These are phyloP conservation scores for Vigna hirtella DNA, from an alignment of 306 rosid genomes.

Conservation along the genomic window DNA sequence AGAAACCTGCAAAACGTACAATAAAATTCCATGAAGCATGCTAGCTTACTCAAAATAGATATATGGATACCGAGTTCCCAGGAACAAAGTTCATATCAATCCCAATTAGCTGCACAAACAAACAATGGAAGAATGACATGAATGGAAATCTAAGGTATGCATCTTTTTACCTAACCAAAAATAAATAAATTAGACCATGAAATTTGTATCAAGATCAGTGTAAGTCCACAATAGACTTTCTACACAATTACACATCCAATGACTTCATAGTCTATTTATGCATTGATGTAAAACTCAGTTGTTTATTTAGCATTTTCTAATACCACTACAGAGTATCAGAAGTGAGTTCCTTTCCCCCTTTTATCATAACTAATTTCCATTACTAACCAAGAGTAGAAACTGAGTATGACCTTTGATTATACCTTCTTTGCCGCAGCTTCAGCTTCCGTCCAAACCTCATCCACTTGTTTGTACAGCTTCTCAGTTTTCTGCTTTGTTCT, in stretches of 20 bases:
- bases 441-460: constrained; percentile 88
- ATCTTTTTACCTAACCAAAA: neutral
- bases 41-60: constrained; percentile 37
- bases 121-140: constrained; percentile 23
- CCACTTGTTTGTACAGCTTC: constrained; percentile 88
- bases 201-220: constrained; percentile 19
- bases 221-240: constrained; percentile 13
- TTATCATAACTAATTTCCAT: neutral
- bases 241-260: constrained; percentile 27
- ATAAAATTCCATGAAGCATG: constrained; percentile 23
- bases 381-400: constrained; percentile 20
- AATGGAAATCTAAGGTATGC: constrained; percentile 4
- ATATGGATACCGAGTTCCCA: constrained; percentile 4
- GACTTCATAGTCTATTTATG: constrained; percentile 8
- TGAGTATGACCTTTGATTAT: constrained; percentile 26
- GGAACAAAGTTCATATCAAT: constrained; percentile 24
- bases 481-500: constrained; percentile 96
- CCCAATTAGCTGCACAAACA: constrained; percentile 5
- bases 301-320: neutral
- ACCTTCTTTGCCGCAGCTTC: constrained; percentile 92
- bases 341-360: no score
- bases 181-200: neutral
- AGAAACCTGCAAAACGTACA: constrained; percentile 67
- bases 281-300: neutral
- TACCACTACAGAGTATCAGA: neutral